These are phyloP conservation scores for Solanum chmielewskii DNA, from an alignment of 257 asterid genomes.

Conservation along the genomic window DNA sequence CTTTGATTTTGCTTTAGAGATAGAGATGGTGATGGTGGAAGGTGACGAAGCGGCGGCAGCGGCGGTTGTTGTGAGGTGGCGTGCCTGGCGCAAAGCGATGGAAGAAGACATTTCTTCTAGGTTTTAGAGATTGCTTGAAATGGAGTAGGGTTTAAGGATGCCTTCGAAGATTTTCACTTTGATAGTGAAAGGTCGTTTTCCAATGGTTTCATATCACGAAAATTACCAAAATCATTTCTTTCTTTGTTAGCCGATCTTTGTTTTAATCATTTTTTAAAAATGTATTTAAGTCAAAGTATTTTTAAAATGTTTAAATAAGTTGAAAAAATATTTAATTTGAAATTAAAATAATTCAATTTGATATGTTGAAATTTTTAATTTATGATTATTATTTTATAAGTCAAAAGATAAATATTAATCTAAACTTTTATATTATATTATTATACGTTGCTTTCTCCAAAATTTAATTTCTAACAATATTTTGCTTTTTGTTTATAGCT, in stretches of 20 bases:
- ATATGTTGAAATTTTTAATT: too few relatives aligned
- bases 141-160: not conserved
- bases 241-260: too few relatives aligned
- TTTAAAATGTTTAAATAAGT: too few relatives aligned
- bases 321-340: too few relatives aligned
- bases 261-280: too few relatives aligned
- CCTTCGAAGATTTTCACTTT: not conserved
- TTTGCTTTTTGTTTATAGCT: not conserved
- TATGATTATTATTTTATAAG: too few relatives aligned
- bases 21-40: constrained; percentile 6
- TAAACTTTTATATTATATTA: too few relatives aligned
- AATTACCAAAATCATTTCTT: not conserved
- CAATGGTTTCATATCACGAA: not conserved
- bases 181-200: too few relatives aligned
- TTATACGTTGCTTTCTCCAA: not conserved
- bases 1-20: constrained; percentile 41
- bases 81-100: not conserved
- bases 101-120: not conserved
- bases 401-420: too few relatives aligned
- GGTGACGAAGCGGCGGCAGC: not conserved
- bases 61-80: not conserved
- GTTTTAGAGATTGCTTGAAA: not conserved
- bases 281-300: not conserved
- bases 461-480: not conserved
- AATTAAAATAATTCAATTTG: too few relatives aligned